Conservation (phyloP, 345 rosid species). For the Moricandia arvensis region DNA sequence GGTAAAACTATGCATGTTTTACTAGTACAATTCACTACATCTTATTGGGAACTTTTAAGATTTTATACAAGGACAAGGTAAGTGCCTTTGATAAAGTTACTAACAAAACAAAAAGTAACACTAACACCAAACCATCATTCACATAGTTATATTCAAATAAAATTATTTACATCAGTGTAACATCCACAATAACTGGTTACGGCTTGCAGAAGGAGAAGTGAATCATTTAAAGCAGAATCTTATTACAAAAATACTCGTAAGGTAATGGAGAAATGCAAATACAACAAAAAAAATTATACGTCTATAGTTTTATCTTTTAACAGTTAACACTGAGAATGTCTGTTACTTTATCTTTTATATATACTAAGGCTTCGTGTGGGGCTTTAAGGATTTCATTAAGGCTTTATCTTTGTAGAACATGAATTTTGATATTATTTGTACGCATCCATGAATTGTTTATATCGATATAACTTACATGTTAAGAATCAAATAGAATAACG, state of each 20-base stretch:
- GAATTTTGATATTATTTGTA: no score
- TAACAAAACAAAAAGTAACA: not conserved
- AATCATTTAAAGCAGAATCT: no score
- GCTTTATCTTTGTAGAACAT: no score
- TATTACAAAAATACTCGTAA: no score
- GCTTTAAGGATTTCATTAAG: no score
- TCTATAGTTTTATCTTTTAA: no score
- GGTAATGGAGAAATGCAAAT: not conserved
- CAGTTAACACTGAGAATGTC: not conserved
- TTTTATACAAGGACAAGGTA: not conserved
- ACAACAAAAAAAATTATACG: no score
- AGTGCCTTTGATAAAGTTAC: not conserved
- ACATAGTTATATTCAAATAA: not conserved
- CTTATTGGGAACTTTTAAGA: not conserved
- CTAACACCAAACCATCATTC: not conserved
- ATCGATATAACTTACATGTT: no score
- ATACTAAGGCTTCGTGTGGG: not conserved
- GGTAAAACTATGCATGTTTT: not conserved
- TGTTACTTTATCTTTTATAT: not conserved
- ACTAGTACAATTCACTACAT: not conserved
- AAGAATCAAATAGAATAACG: not conserved
- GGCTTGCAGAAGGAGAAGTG: not conserved
- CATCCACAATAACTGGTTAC: not conserved
- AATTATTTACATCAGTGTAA: not conserved
- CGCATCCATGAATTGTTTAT: not conserved